A percentile compares a stretch with the other conserved stretches of the same genome.
These are phyloP conservation scores for Echria macrotheca DNA, from an alignment of 495 filamentous ascomycete genomes.

Conservation along the genomic window DNA sequence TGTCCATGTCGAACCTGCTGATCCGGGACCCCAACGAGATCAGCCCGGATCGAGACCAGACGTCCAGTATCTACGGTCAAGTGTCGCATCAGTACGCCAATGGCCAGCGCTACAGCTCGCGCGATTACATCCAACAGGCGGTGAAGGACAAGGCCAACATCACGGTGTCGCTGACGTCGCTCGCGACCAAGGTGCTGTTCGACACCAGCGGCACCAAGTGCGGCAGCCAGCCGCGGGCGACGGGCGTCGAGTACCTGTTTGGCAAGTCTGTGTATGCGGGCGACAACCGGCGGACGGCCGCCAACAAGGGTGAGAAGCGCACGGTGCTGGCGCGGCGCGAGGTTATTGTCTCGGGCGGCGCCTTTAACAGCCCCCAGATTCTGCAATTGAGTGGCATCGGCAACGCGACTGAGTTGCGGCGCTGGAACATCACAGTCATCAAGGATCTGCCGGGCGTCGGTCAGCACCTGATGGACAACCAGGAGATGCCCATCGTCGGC, in stretches of 20 bases:
- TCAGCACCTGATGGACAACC: slow-evolving; percentile 52
- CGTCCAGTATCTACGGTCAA: slow-evolving; percentile 28
- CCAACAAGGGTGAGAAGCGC: slow-evolving; percentile 31
- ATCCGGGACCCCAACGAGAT: slow-evolving; percentile 32
- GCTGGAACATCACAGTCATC: slow-evolving; percentile 37
- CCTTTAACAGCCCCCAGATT: slow-evolving; percentile 48
- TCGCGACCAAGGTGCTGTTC: slow-evolving; percentile 31
- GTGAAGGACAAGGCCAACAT: slow-evolving; percentile 23
- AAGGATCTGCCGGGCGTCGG: slow-evolving; percentile 50
- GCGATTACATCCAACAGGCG: slow-evolving; percentile 31
- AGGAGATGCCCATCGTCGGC: slow-evolving; percentile 34
- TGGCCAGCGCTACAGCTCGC: slow-evolving; percentile 32
- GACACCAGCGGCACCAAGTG: slow-evolving; percentile 22
- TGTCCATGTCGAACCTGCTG: slow-evolving; percentile 24
- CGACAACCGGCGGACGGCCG: slow-evolving; percentile 22
- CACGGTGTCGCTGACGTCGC: slow-evolving; percentile 31
- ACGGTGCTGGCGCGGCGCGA: slow-evolving; percentile 39
- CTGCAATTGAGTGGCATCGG: slow-evolving; percentile 42
- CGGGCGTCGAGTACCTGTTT: slow-evolving; percentile 30
- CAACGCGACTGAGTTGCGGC: slow-evolving; percentile 27
- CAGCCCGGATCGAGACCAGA: slow-evolving; percentile 27
- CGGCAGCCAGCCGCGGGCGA: slow-evolving; percentile 23
- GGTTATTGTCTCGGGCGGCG: slow-evolving; percentile 48
- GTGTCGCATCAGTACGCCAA: slow-evolving; percentile 29
- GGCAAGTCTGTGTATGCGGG: slow-evolving; percentile 30